phyloP scores from a whole-genome alignment of 2,329 filamentous ascomycete species.

The Pestalotiopsis sp. region DNA sequence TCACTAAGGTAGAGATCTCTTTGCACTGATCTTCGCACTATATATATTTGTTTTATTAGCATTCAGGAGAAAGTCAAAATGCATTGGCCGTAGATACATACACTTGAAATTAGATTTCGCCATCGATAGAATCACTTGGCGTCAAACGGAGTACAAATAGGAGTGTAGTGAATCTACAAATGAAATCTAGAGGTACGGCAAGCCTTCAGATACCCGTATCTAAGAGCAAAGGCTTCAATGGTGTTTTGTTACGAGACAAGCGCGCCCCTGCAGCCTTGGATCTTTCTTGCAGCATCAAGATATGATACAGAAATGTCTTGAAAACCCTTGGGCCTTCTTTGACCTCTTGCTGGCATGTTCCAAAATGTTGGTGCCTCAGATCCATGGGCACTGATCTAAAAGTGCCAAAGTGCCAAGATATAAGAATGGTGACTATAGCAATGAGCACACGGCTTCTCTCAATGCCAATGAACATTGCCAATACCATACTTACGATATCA shows the following conservation, averaged over 20 bases:
- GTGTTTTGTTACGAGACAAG: not conserved
- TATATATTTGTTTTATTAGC: not conserved
- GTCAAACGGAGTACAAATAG: not conserved
- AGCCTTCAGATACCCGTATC: not conserved
- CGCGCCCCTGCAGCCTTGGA: not conserved
- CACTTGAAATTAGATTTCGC: not conserved
- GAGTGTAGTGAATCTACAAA: not conserved
- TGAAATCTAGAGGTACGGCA: not conserved
- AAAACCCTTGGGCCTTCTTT: not conserved
- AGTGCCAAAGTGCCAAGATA: too few relatives aligned
- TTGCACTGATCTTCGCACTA: not conserved
- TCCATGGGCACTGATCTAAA: not conserved
- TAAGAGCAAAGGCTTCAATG: too few relatives aligned
- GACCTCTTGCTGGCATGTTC: not conserved
- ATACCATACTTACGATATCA: too few relatives aligned
- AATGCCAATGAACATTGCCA: too few relatives aligned
- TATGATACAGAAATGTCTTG: not conserved
- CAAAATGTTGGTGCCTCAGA: not conserved
- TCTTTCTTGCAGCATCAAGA: not conserved
- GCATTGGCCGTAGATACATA: not conserved
- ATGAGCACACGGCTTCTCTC: too few relatives aligned
- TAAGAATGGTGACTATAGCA: too few relatives aligned
- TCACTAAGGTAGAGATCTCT: not conserved
- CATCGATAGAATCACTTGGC: not conserved
- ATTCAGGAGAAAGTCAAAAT: not conserved